Evolutionary conservation across 2,329 filamentous ascomycete genomes (phyloP).

Genomic region (Akanthomyces dipterigenus): DNA sequence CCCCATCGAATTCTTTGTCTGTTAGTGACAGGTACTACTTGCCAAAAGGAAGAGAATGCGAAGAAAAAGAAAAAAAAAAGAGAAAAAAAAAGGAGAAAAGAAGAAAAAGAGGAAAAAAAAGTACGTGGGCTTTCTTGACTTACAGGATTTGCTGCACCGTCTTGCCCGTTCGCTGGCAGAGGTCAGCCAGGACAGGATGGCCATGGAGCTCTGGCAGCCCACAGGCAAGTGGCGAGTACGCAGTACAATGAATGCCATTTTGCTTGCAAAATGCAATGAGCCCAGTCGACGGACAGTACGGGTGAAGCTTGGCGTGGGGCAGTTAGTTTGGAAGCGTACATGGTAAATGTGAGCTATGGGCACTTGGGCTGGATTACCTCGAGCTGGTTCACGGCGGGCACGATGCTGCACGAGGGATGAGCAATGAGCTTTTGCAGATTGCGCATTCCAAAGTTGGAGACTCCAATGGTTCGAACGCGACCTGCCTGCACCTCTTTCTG

Average conservation of each 20-base stretch:
- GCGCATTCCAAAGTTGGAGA: slow-evolving; percentile 78
- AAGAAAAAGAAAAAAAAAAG: too few species aligned
- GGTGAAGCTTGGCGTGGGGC: background rate
- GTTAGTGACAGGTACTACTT: background rate
- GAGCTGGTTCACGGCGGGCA: slow-evolving; percentile 2
- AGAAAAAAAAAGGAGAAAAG: too few species aligned
- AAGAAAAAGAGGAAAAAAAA: too few species aligned
- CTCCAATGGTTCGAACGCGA: slow-evolving; percentile 74
- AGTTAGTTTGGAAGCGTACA: background rate
- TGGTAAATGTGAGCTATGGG: background rate
- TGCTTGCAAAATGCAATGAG: background rate
- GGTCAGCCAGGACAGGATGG: background rate
- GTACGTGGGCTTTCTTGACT: too few species aligned
- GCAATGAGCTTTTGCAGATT: slow-evolving; percentile 73
- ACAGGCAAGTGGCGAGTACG: background rate
- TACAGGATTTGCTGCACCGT: slow-evolving; percentile 1
- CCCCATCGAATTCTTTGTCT: background rate
- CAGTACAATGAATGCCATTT: background rate
- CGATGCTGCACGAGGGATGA: slow-evolving; percentile 33
- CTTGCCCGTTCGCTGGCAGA: background rate
- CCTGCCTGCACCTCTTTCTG: slow-evolving; percentile 61
- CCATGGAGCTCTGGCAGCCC: background rate
- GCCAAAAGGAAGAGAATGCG: background rate
- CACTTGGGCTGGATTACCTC: background rate
- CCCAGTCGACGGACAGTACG: background rate